phyloP scores from a whole-genome alignment of 108 stramenopile genomes.

The Aurantiochytrium sp. region DNA sequence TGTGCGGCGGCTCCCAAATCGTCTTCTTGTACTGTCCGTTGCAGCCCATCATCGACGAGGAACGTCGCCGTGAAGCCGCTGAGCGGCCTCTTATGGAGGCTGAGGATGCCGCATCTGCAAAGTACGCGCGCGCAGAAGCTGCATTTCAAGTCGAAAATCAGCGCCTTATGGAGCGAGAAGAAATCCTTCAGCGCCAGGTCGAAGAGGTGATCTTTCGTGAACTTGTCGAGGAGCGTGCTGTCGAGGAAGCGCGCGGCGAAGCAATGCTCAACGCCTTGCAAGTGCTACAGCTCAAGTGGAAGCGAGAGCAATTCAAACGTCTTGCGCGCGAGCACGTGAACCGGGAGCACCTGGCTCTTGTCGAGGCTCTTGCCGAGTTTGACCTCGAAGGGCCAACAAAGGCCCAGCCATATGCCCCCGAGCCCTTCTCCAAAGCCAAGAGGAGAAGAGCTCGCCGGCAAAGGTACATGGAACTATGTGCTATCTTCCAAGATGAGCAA shows the following conservation, averaged over 20 bases:
- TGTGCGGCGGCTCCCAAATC: not conserved
- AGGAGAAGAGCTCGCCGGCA: not conserved
- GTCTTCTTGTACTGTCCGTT: not conserved
- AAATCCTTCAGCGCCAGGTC: not conserved
- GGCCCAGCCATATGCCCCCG: not conserved
- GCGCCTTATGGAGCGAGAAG: not conserved
- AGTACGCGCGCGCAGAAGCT: not conserved
- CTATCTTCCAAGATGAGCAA: not conserved
- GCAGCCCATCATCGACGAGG: slow-evolving; percentile 11
- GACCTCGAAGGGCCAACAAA: not conserved
- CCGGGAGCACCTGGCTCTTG: not conserved
- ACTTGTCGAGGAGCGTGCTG: not conserved
- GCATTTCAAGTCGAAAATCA: not conserved
- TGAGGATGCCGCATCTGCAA: not conserved
- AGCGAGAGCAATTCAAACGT: not conserved
- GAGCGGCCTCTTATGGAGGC: not conserved
- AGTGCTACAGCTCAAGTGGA: not conserved
- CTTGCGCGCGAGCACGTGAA: not conserved
- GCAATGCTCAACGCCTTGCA: not conserved
- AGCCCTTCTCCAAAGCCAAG: not conserved
- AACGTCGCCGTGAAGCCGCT: not conserved
- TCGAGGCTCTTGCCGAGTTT: not conserved
- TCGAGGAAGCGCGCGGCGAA: not conserved
- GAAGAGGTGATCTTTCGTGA: not conserved
- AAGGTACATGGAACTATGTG: not conserved